Conservation (phyloP, 495 filamentous ascomycete genomes). For the Aspergillus nanangensis region DNA sequence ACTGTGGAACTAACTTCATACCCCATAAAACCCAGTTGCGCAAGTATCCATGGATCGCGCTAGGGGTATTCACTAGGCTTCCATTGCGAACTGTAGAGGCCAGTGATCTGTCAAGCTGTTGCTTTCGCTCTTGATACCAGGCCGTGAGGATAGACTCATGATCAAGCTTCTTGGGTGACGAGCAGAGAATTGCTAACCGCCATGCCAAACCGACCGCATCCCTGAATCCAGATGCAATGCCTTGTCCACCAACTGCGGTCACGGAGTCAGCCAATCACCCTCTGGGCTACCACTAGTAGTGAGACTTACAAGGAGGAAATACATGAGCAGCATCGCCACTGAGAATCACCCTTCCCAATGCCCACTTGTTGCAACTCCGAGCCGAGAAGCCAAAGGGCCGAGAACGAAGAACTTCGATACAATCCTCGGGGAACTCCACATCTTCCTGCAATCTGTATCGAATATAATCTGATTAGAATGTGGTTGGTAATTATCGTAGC, state of each 20-base stretch:
- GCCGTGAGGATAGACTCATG: constrained; percentile 21
- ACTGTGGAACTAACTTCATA: constrained; percentile 25
- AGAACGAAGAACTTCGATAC: constrained; percentile 45
- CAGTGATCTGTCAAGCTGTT: constrained; percentile 32
- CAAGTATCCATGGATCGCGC: constrained; percentile 22
- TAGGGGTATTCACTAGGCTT: constrained; percentile 23
- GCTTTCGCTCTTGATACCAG: constrained; percentile 38
- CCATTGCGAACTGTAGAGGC: constrained; percentile 30
- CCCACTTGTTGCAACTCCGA: constrained; percentile 49
- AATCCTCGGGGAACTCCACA: constrained; percentile 43
- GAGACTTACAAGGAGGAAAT: constrained; percentile 45
- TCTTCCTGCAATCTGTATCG: constrained; percentile 20
- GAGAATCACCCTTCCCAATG: constrained; percentile 37
- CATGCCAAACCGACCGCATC: constrained; percentile 5
- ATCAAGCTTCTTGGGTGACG: neutral
- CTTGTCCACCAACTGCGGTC: constrained; percentile 44
- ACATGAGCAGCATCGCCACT: constrained; percentile 53
- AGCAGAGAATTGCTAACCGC: constrained; percentile 32
- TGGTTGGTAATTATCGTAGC: neutral
- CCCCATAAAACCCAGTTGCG: constrained; percentile 30
- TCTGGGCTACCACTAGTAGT: neutral
- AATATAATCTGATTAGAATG: too few relatives aligned
- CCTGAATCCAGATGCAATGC: constrained; percentile 44
- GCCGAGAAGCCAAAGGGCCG: constrained; percentile 45
- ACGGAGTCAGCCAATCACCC: neutral